Evolutionary conservation across 495 filamentous ascomycete species (phyloP).

Genomic region (Lophiostoma macrostomum): DNA sequence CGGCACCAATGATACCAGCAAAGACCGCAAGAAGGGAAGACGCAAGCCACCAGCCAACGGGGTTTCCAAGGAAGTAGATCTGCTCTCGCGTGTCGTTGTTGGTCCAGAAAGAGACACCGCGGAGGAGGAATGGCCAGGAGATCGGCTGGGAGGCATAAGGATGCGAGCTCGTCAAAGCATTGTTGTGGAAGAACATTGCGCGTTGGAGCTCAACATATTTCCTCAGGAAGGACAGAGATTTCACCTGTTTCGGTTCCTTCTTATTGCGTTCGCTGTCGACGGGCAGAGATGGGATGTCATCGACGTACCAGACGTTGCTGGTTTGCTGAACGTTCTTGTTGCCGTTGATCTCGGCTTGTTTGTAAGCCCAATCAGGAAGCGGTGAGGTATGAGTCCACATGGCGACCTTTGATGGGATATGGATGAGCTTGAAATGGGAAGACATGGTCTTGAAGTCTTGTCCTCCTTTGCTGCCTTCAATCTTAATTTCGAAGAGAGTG

Average conservation of each 20-base stretch:
- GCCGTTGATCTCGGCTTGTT: constrained; percentile 98
- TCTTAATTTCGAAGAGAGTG: constrained; percentile 86
- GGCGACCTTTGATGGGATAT: constrained; percentile 88
- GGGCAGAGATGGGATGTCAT: constrained; percentile 79
- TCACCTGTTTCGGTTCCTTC: constrained; percentile 72
- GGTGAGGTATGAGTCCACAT: constrained; percentile 98
- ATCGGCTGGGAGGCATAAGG: constrained; percentile 93
- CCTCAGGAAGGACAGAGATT: constrained; percentile 78
- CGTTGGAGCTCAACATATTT: constrained; percentile 97
- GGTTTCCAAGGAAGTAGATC: constrained; percentile 98
- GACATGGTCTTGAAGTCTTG: constrained; percentile 87
- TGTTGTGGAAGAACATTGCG: constrained; percentile 99
- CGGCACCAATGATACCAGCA: constrained; percentile 84
- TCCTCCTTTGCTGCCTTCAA: constrained; percentile 78
- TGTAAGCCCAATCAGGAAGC: constrained; percentile 92
- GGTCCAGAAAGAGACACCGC: constrained; percentile 99
- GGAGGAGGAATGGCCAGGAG: constrained; percentile 94
- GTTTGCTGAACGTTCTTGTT: constrained; percentile 92
- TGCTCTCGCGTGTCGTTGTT: constrained; percentile 93
- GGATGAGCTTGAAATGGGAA: constrained; percentile 90
- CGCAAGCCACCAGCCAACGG: constrained; percentile 95
- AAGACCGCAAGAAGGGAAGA: constrained; percentile 91
- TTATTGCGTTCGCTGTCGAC: constrained; percentile 64
- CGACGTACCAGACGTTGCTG: constrained; percentile 92
- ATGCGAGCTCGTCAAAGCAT: constrained; percentile 92